Base-by-base conservation (phyloP, 1,284 basidiomycete genomes). In the Fistulina hepatica region DNA sequence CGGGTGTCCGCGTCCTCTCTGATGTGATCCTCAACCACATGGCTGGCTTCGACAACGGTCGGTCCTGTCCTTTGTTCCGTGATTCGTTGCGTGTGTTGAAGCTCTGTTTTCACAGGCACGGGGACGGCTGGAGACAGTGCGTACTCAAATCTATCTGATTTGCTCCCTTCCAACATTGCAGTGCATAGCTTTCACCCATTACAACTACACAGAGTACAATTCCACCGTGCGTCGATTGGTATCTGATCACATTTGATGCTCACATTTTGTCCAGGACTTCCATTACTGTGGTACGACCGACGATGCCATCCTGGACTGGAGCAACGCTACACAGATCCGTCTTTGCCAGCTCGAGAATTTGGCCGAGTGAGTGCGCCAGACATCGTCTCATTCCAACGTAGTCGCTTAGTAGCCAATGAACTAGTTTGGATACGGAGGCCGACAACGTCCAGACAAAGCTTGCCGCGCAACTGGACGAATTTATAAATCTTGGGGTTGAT, bases 21-120 rank as follows among this genome's bases (percentile, higher is more conserved):
- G n/a, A n/a, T n/a, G n/a, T n/a, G n/a, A 55, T 81, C 31, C 71
- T 69, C 54, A 81, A 81, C 52, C 77, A 81, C 50, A 80, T 79
- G 76, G 50, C 73, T 5, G 73, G 67, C 2, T 34, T 52, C 1
- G 64, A 60, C 19, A n/a, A n/a, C n/a, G n/a, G n/a, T n/a, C n/a
- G n/a, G n/a, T n/a, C n/a, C n/a, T n/a, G n/a, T n/a, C n/a, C n/a
- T n/a, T n/a, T n/a, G n/a, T n/a, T n/a, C n/a, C n/a, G n/a, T n/a
- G n/a, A n/a, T n/a, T n/a, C n/a, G n/a, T n/a, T n/a, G n/a, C n/a
- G n/a, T n/a, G n/a, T n/a, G n/a, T n/a, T n/a, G n/a, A n/a, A n/a
- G n/a, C n/a, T n/a, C n/a, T n/a, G n/a, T n/a, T n/a, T n/a, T n/a
- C n/a, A n/a, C n/a, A n/a, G n/a, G n/a, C n/a, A n/a, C n/a, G n/a